phyloP scores from a whole-genome alignment of 371 early-diverging fungal genomes.

The Mortierella sp. region DNA sequence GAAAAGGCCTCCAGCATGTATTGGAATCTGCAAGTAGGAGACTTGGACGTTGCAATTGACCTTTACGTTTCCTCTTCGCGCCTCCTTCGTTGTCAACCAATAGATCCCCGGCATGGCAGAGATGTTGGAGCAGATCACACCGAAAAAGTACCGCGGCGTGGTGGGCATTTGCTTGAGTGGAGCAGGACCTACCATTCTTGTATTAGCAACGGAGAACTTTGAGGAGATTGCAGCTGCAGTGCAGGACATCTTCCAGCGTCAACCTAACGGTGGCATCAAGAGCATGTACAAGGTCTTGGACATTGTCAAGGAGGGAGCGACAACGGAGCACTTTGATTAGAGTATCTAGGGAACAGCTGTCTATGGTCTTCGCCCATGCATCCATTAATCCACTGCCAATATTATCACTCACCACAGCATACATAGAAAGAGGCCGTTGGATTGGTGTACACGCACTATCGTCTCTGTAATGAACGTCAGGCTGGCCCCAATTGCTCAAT shows the following conservation, averaged over 20 bases:
- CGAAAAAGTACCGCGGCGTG: slow-evolving; percentile 81
- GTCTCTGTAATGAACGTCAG: too few relatives aligned
- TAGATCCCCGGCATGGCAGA: slow-evolving; percentile 92
- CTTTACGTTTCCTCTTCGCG: not conserved
- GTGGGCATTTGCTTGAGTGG: slow-evolving; percentile 95
- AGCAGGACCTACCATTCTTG: slow-evolving; percentile 96
- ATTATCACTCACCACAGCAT: too few relatives aligned
- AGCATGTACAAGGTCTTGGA: slow-evolving; percentile 81
- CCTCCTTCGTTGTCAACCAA: not conserved
- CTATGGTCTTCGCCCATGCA: too few relatives aligned
- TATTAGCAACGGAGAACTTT: slow-evolving; percentile 82
- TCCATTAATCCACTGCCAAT: too few relatives aligned
- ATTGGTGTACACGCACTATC: too few relatives aligned
- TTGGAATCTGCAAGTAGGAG: too few relatives aligned
- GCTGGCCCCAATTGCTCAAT: too few relatives aligned
- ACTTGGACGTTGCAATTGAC: not conserved
- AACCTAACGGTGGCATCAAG: slow-evolving; percentile 68
- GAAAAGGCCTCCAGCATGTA: too few relatives aligned
- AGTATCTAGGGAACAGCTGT: too few relatives aligned
- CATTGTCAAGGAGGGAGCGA: slow-evolving; percentile 76
- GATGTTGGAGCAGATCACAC: slow-evolving; percentile 79
- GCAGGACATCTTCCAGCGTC: slow-evolving; percentile 71
- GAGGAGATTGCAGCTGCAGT: slow-evolving; percentile 77
- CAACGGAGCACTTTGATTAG: slow-evolving; percentile 38
- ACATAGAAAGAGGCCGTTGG: too few relatives aligned